These are phyloP conservation scores for Thelonectria discophora DNA, from an alignment of 2,329 filamentous ascomycete species.

Conservation along the genomic window DNA sequence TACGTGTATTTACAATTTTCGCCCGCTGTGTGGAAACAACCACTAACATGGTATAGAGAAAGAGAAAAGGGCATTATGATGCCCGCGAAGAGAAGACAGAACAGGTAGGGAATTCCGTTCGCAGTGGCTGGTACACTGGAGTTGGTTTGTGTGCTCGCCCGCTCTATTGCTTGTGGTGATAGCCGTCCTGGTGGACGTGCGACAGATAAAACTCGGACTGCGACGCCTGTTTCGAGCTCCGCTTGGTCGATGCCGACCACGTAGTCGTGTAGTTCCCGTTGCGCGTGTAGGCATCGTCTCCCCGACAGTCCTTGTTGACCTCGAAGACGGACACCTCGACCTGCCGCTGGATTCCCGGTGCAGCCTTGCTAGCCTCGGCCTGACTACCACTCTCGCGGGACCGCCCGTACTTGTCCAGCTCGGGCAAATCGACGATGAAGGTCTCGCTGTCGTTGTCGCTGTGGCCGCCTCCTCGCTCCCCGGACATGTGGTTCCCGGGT, in stretches of 20 bases:
- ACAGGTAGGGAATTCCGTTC: not conserved
- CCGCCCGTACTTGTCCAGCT: conserved; percentile 22
- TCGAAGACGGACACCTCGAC: conserved; percentile 30
- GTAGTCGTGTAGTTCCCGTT: conserved; percentile 33
- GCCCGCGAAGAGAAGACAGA: not conserved
- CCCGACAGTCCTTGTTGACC: not conserved
- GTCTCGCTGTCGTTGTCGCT: conserved; percentile 39
- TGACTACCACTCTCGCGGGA: conserved; percentile 4
- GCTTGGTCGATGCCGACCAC: conserved; percentile 25
- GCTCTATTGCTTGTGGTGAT: conserved; percentile 6
- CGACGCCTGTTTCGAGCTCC: conserved; percentile 12
- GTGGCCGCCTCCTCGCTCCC: conserved; percentile 23
- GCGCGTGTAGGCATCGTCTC: conserved; percentile 18
- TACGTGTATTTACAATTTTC: not conserved
- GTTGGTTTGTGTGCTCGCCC: not conserved
- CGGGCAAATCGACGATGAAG: conserved; percentile 37
- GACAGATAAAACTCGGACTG: conserved; percentile 24
- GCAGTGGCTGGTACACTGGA: not conserved
- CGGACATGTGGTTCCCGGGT: conserved; percentile 18
- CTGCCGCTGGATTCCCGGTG: conserved; percentile 18
- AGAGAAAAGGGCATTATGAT: conserved; percentile 1
- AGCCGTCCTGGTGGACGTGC: conserved; percentile 28
- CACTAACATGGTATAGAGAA: not conserved
- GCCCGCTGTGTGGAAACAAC: not conserved
- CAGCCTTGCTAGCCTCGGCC: not conserved